Conservation (phyloP, 2,329 filamentous ascomycete species). For the Lachnellula cervina region DNA sequence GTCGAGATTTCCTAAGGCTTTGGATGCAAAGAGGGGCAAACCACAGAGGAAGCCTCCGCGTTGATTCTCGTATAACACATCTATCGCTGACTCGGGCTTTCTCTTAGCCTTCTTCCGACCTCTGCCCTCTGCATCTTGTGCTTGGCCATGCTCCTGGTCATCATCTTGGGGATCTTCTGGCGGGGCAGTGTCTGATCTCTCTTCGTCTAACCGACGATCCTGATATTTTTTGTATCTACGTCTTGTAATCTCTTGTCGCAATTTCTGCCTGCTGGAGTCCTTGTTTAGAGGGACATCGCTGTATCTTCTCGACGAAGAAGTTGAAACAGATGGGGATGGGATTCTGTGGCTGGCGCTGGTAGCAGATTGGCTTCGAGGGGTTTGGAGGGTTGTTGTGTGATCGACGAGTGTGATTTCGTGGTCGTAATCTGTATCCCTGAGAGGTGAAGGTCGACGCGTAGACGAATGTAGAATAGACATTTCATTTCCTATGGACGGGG, state of each 20-base stretch:
- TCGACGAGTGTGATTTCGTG: constrained; percentile 69
- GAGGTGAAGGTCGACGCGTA: constrained; percentile 46
- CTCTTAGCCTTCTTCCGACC: constrained; percentile 18
- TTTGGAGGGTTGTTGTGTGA: constrained; percentile 18
- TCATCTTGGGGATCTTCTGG: not conserved
- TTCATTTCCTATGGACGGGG: constrained; percentile 10
- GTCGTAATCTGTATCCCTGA: constrained; percentile 60
- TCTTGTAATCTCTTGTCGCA: constrained; percentile 24
- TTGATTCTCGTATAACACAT: constrained; percentile 94
- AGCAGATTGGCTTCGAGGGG: constrained; percentile 1
- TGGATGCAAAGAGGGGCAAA: constrained; percentile 80
- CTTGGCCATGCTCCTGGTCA: constrained; percentile 3
- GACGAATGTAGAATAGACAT: constrained; percentile 27
- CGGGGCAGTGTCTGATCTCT: not conserved
- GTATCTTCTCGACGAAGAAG: constrained; percentile 22
- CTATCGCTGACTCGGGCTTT: constrained; percentile 56
- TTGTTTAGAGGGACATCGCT: constrained; percentile 24
- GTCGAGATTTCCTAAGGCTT: constrained; percentile 80
- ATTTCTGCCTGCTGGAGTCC: constrained; percentile 11
- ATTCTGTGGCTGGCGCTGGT: constrained; percentile 10
- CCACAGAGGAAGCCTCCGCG: constrained; percentile 87
- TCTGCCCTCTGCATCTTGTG: constrained; percentile 4
- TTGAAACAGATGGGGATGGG: constrained; percentile 13
- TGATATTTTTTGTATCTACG: constrained; percentile 30
- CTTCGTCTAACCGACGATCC: constrained; percentile 32